These are phyloP conservation scores for Syzygium oleosum DNA, from an alignment of 345 rosid species.

Conservation along the genomic window DNA sequence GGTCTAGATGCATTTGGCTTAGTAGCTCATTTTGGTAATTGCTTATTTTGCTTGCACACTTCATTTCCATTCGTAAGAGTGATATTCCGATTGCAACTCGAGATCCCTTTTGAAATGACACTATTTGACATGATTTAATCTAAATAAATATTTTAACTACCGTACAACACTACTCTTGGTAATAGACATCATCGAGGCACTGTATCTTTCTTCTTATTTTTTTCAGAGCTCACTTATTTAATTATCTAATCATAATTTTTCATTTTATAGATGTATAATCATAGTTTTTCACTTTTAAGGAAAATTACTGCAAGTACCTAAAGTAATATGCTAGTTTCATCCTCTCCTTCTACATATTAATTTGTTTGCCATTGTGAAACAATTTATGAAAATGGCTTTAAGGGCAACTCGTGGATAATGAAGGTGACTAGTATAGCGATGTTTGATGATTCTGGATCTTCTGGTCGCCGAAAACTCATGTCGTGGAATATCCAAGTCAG, in stretches of 20 bases:
- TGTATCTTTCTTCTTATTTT: rapidly evolving
- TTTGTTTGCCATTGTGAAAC: too few relatives aligned
- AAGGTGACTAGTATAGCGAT: neutral
- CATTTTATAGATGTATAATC: too few relatives aligned
- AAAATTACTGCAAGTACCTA: too few relatives aligned
- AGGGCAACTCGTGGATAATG: too few relatives aligned
- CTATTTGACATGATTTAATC: neutral
- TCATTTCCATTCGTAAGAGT: neutral
- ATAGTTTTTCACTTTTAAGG: too few relatives aligned
- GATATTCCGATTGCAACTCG: neutral
- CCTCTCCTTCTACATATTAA: too few relatives aligned
- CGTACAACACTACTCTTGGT: rapidly evolving
- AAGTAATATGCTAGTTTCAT: too few relatives aligned
- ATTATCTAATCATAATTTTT: too few relatives aligned
- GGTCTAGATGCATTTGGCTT: too few relatives aligned
- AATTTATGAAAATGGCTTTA: too few relatives aligned
- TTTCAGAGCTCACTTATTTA: neutral
- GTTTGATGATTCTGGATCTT: neutral
- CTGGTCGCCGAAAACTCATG: neutral
- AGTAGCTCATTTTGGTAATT: neutral
- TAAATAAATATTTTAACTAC: too few relatives aligned
- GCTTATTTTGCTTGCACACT: neutral
- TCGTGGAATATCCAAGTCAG: neutral
- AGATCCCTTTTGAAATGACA: neutral
- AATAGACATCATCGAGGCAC: neutral